phyloP scores from a whole-genome alignment of 495 filamentous ascomycete species.

The Tuber umbilicatum region DNA sequence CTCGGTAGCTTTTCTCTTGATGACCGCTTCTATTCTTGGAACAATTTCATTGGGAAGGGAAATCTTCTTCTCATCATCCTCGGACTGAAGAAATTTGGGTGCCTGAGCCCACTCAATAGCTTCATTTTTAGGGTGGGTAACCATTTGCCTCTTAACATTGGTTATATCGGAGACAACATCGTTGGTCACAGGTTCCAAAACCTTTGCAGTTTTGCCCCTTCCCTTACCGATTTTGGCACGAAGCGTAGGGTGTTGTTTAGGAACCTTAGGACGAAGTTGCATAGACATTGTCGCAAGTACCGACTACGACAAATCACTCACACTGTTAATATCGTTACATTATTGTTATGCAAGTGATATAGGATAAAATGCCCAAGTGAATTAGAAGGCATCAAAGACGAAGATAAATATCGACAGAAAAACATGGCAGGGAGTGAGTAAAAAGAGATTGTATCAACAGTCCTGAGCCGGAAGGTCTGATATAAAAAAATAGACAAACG shows the following conservation, averaged over 20 bases:
- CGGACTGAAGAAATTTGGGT: background rate
- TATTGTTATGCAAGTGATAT: background rate
- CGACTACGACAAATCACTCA: background rate
- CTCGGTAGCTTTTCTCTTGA: background rate
- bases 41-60: background rate
- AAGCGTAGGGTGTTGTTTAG: background rate
- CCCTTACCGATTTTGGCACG: background rate
- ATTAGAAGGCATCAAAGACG: background rate
- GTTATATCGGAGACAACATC: background rate
- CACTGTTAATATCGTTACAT: background rate
- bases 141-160: background rate
- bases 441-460: background rate
- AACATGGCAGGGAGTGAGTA: background rate
- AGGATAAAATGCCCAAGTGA: background rate
- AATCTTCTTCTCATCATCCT: background rate
- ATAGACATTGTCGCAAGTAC: background rate
- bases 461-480: background rate
- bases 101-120: background rate
- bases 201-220: background rate
- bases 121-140: background rate
- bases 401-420: background rate
- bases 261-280: background rate
- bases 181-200: background rate
- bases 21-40: background rate
- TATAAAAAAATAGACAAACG: background rate